phyloP scores from a whole-genome alignment of 139 green algal species.

The Micractinium sp. region DNA sequence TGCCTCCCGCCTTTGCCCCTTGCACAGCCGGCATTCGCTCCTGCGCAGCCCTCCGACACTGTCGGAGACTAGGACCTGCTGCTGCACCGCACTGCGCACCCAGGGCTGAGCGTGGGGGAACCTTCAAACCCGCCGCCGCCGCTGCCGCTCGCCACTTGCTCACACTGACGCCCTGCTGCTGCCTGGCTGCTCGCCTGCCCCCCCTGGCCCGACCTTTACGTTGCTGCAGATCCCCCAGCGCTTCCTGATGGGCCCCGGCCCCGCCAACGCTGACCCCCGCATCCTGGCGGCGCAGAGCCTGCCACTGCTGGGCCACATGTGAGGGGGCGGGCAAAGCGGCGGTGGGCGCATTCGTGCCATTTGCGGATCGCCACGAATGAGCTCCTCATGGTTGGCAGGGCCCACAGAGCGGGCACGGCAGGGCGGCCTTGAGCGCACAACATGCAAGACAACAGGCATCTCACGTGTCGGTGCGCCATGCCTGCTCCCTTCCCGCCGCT shows the following conservation, averaged over 20 bases:
- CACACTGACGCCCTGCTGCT: not conserved
- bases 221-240: conserved; percentile 62
- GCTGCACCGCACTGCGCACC: not conserved
- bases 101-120: too few relatives aligned
- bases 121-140: not conserved
- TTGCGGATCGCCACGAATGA: too few relatives aligned
- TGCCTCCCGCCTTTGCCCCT: not conserved
- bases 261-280: conserved; percentile 82
- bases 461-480: not conserved
- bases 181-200: not conserved
- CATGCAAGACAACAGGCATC: too few relatives aligned
- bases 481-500: not conserved
- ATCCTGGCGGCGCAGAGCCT: conserved; percentile 81
- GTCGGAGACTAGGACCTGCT: not conserved
- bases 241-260: conserved; percentile 88
- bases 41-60: not conserved
- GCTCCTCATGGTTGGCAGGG: too few relatives aligned
- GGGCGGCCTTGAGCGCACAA: too few relatives aligned
- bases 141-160: not conserved
- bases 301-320: conserved; percentile 88
- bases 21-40: not conserved
- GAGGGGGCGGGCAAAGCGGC: not conserved
- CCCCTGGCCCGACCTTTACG: too few relatives aligned
- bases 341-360: too few relatives aligned
- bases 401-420: too few relatives aligned